phyloP scores from a whole-genome alignment of 2,329 filamentous ascomycete species.

The Volutella citrinella region DNA sequence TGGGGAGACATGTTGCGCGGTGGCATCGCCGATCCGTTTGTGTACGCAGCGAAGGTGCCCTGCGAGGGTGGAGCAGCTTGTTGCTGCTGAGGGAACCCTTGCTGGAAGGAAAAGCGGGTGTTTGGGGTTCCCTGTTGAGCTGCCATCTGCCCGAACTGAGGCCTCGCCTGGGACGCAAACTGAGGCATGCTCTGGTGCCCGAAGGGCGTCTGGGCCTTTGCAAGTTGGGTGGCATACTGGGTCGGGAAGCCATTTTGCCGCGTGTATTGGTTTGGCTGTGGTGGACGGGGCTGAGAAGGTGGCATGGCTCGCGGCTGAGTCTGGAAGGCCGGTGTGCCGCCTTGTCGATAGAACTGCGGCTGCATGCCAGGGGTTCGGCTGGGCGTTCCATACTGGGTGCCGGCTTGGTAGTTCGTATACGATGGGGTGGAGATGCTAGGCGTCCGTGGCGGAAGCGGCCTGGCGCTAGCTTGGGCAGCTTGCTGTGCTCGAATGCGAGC shows the following conservation, averaged over 20 bases:
- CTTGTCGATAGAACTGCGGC: slow-evolving; percentile 44
- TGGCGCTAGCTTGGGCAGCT: slow-evolving; percentile 31
- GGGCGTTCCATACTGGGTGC: slow-evolving; percentile 46
- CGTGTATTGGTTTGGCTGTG: slow-evolving; percentile 47
- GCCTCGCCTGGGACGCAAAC: slow-evolving; percentile 45
- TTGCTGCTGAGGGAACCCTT: slow-evolving; percentile 36
- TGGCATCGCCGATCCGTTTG: slow-evolving; percentile 43
- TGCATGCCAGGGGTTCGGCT: slow-evolving; percentile 42
- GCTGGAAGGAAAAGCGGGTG: slow-evolving; percentile 41
- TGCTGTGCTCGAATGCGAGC: slow-evolving; percentile 43
- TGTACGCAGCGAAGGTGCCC: slow-evolving; percentile 33
- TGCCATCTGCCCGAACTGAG: slow-evolving; percentile 40
- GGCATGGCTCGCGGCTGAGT: slow-evolving; percentile 36
- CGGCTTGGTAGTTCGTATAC: slow-evolving; percentile 42
- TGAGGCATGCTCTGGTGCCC: slow-evolving; percentile 49
- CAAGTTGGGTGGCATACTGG: slow-evolving; percentile 48
- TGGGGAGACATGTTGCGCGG: slow-evolving; percentile 45
- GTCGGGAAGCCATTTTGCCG: slow-evolving; percentile 46
- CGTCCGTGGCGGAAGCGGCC: slow-evolving; percentile 36
- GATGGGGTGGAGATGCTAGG: slow-evolving; percentile 37
- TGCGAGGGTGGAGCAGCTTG: slow-evolving; percentile 33
- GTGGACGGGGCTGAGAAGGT: slow-evolving; percentile 32
- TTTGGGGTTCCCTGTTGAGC: slow-evolving; percentile 39
- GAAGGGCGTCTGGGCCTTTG: slow-evolving; percentile 51
- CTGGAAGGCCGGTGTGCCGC: slow-evolving; percentile 40